These are phyloP conservation scores for Torulaspora globosa DNA, from an alignment of 1,139 yeast genomes.

Conservation along the genomic window DNA sequence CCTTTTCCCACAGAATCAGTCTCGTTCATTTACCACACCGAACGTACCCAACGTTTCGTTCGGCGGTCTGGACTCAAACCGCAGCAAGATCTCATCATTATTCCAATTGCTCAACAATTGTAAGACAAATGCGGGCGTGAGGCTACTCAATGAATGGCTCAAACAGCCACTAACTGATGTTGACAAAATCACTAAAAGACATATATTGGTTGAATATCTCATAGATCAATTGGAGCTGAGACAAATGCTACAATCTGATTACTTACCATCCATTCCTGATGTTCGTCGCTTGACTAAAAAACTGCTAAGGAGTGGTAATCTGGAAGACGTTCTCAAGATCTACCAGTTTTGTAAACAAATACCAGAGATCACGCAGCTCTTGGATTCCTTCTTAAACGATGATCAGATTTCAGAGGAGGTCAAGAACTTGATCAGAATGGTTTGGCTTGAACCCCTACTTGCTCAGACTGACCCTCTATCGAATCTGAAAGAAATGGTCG, in stretches of 20 bases:
- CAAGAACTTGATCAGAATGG: slow-evolving; percentile 41
- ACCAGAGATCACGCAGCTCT: slow-evolving; percentile 59
- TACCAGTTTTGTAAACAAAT: slow-evolving; percentile 72
- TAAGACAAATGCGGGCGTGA: slow-evolving; percentile 78
- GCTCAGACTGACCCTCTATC: slow-evolving; percentile 49
- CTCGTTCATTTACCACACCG: slow-evolving; percentile 19
- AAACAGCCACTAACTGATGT: slow-evolving; percentile 83
- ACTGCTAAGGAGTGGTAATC: slow-evolving; percentile 48
- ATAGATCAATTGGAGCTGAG: slow-evolving; percentile 68
- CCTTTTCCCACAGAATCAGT: slow-evolving; percentile 55
- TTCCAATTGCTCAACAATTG: slow-evolving; percentile 84
- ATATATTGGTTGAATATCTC: slow-evolving; percentile 63
- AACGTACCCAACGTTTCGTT: slow-evolving; percentile 12
- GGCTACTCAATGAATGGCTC: slow-evolving; percentile 87
- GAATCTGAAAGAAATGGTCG: slow-evolving; percentile 80
- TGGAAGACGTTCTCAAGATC: slow-evolving; percentile 88
- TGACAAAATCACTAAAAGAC: slow-evolving; percentile 60
- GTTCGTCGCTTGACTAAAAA: slow-evolving; percentile 69
- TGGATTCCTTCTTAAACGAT: slow-evolving; percentile 44
- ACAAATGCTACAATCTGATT: slow-evolving; percentile 60
- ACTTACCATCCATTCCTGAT: slow-evolving; percentile 76
- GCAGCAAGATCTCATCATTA: slow-evolving; percentile 56
- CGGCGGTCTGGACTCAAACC: slow-evolving; percentile 32
- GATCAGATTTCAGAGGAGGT: slow-evolving; percentile 28
- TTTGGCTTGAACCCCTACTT: slow-evolving; percentile 59